Percentiles rank a stretch among this genome's conserved stretches.
Conservation (phyloP, 1,284 basidiomycete species). For the Inonotus hispidus region DNA sequence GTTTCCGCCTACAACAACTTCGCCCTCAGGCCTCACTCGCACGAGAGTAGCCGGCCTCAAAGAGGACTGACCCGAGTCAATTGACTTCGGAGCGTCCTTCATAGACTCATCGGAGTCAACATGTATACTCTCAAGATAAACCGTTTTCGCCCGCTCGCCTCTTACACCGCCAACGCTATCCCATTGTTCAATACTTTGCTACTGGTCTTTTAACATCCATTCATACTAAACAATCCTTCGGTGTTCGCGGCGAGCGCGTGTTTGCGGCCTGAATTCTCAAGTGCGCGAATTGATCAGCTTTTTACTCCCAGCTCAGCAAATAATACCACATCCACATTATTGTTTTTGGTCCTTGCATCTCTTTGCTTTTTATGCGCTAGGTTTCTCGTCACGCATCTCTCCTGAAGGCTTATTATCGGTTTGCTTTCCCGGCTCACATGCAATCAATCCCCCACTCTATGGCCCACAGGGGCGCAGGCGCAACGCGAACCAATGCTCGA, state of each 20-base stretch:
- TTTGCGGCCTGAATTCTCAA: constrained; percentile 2
- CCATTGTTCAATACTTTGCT: not conserved
- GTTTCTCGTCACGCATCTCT: not conserved
- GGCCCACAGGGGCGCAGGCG: constrained; percentile 19
- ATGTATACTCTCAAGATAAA: constrained; percentile 16
- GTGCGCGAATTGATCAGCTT: not conserved
- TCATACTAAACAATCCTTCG: constrained; percentile 2
- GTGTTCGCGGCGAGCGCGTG: constrained; percentile 14
- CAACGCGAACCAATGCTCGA: constrained; percentile 16
- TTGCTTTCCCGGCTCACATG: constrained; percentile 9
- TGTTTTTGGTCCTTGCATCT: not conserved
- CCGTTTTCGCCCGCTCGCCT: constrained; percentile 11
- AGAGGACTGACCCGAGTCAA: constrained; percentile 13
- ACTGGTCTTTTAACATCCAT: not conserved
- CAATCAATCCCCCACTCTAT: constrained; percentile 18
- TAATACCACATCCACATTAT: not conserved
- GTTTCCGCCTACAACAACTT: not conserved
- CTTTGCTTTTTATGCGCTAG: constrained; percentile 11
- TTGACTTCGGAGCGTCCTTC: constrained; percentile 16
- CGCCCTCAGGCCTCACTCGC: constrained; percentile 9
- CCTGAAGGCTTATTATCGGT: constrained; percentile 7
- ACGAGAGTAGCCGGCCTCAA: constrained; percentile 16
- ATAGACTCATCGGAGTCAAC: constrained; percentile 17
- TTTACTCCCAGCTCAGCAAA: constrained; percentile 5
- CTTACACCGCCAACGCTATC: constrained; percentile 6